Evolutionary conservation across 1,284 basidiomycete genomes (phyloP), one percentile per base, ranked within the genome.

Genomic region (Rhodotorula sp.): DNA sequence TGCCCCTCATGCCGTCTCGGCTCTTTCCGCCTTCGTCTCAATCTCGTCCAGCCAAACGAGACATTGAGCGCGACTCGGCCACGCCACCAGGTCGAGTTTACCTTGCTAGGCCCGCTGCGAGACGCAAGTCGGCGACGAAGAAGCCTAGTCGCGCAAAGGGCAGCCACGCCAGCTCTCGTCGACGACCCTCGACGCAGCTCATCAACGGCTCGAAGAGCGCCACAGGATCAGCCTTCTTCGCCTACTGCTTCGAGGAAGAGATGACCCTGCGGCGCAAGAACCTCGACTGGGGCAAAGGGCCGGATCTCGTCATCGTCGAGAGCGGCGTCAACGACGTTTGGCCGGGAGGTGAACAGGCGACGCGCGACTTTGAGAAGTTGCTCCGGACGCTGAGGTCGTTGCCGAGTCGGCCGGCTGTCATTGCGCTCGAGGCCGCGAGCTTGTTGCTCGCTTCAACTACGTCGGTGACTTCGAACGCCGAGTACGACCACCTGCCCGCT

Each of bases 311-410:
- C 58, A 46, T 76, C 32, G 60, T 76, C 56, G 74, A 76, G 52
- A 66, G 65, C 24, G 74, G 74, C 15, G 68, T 76, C 52, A 76
- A 76, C 68, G 74, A 76, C 47, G 74, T 76, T 19, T 71, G 66
- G 57, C 68, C 70, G 1, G 61, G 58, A 9, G 59, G 58, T 20
- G 72, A 74, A 48, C 51, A 51, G 39, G 68, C 72, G 27, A 70
- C 61, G n/a, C 57, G 68, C 3, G 74, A 76, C 24, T 76, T 72
- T 15, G 72, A 71, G 49, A 48, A 52, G 32, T 63, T 72, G 47
- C 56, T 76, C 1, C 53, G 67, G 22, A 34, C 39, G 11, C 58
- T 76, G 11, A 61, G 62, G 51, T 47, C 68, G 4, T 44, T 76
- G 32, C 70, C 72, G 10, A 68, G 68, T n/a, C 52, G 56, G n/a